Evolutionary conservation across 31 red algal genomes (phyloP).

Genomic region (Odonthalia washingtoniensis): DNA sequence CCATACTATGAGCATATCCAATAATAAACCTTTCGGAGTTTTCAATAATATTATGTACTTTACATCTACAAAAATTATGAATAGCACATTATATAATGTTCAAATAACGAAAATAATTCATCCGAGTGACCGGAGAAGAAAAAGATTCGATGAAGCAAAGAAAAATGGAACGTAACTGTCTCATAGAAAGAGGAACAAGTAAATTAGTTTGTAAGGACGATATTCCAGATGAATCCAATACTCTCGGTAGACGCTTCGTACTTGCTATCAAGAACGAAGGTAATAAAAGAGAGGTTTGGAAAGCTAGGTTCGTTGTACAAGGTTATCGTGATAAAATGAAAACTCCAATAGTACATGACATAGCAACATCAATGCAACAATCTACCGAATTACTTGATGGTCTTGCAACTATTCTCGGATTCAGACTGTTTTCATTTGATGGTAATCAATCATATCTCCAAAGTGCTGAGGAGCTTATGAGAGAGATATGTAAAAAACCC

Average conservation of each 20-base stretch:
- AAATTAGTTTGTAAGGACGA: constrained; percentile 36
- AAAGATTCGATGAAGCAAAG: not conserved
- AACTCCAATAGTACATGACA: not conserved
- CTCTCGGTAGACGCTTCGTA: constrained; percentile 34
- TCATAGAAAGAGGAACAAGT: constrained; percentile 6
- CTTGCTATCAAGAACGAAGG: constrained; percentile 43
- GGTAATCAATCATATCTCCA: not conserved
- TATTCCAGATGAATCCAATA: constrained; percentile 27
- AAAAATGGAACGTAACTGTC: not conserved
- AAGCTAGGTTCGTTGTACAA: constrained; percentile 55
- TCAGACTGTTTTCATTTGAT: not conserved
- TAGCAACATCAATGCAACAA: not conserved
- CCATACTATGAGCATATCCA: not conserved
- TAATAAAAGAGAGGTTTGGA: constrained; percentile 36
- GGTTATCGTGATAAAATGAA: constrained; percentile 31
- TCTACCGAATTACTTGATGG: not conserved
- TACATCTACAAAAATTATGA: not conserved
- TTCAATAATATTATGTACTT: not conserved
- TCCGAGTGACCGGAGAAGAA: not conserved
- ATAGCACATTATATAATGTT: not conserved
- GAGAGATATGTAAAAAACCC: too few relatives aligned
- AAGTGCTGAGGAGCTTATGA: not conserved
- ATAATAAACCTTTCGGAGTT: not conserved
- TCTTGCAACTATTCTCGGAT: not conserved
- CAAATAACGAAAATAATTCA: not conserved